phyloP scores from a whole-genome alignment of 2,329 filamentous ascomycete species.

The Leptographium flavum region DNA sequence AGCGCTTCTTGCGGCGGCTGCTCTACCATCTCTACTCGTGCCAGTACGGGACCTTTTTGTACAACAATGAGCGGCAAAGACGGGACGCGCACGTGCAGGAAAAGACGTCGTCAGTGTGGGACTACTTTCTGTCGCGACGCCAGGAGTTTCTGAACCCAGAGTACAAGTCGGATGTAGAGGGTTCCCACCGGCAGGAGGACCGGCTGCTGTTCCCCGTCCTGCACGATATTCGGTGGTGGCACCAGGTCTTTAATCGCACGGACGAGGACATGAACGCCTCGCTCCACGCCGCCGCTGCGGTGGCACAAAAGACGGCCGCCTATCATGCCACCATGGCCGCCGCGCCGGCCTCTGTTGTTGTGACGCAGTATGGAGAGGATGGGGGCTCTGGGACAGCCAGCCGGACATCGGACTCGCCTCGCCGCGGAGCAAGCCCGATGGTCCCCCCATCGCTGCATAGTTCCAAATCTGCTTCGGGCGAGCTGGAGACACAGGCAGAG shows the following conservation, averaged over 20 bases:
- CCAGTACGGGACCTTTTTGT: constrained; percentile 93
- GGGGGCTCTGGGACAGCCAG: not conserved
- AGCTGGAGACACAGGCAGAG: constrained; percentile 8
- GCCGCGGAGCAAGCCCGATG: constrained; percentile 18
- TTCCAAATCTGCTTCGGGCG: constrained; percentile 7
- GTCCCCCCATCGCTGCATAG: constrained; percentile 22
- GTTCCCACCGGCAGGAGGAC: constrained; percentile 66
- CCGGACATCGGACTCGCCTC: constrained; percentile 15
- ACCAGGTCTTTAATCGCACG: constrained; percentile 69
- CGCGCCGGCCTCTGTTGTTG: constrained; percentile 3
- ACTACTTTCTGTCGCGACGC: constrained; percentile 76
- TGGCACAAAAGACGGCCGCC: constrained; percentile 24
- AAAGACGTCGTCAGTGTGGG: constrained; percentile 79
- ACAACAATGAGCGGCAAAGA: constrained; percentile 86
- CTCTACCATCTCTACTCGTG: constrained; percentile 92
- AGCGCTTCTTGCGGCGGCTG: constrained; percentile 76
- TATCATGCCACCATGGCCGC: constrained; percentile 13
- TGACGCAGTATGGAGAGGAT: constrained; percentile 30
- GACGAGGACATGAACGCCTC: constrained; percentile 86
- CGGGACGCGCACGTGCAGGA: constrained; percentile 53
- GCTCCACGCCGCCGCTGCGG: constrained; percentile 37
- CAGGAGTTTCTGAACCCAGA: constrained; percentile 70
- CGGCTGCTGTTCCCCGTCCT: constrained; percentile 68
- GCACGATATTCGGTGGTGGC: constrained; percentile 84
- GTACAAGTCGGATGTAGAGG: constrained; percentile 63